A percentile compares a stretch with the other conserved stretches of the same genome.
Evolutionary conservation across 768 basidiomycete species (phyloP).

Genomic region (Xanthoconium purpureum): DNA sequence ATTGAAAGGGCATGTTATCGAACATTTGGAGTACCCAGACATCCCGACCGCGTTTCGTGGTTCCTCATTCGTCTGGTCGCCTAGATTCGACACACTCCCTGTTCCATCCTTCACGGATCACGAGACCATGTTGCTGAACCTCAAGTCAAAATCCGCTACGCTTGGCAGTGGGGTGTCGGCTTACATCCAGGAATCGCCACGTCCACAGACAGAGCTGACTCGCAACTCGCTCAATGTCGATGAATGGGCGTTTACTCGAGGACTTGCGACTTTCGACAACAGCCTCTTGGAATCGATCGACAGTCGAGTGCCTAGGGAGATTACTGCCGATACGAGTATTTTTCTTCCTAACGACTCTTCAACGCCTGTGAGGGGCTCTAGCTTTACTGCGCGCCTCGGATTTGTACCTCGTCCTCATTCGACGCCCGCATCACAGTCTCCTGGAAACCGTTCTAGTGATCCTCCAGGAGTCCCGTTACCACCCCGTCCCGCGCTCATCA

Average conservation of each 20-base stretch:
- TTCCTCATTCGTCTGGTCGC: slow-evolving; percentile 33
- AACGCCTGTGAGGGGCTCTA: slow-evolving; percentile 2
- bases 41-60: slow-evolving; percentile 44
- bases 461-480: slow-evolving; percentile 24
- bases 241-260: slow-evolving; percentile 38
- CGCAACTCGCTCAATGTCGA: slow-evolving; percentile 24
- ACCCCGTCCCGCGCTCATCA: slow-evolving; percentile 22
- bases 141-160: slow-evolving; percentile 33
- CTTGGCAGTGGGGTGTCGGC: slow-evolving; percentile 17
- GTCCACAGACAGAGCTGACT: background rate
- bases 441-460: slow-evolving; percentile 1
- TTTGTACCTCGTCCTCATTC: background rate
- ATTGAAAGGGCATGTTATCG: slow-evolving; percentile 16
- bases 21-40: slow-evolving; percentile 35
- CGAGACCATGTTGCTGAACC: slow-evolving; percentile 35
- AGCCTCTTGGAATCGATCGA: slow-evolving; percentile 11
- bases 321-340: background rate
- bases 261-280: slow-evolving; percentile 26
- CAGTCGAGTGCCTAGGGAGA: background rate
- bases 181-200: slow-evolving; percentile 6
- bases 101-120: slow-evolving; percentile 29
- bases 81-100: slow-evolving; percentile 22
- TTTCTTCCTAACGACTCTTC: slow-evolving; percentile 17
- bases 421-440: background rate
- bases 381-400: background rate